Evolutionary conservation across 441 rosid species (phyloP).

Genomic region (Aleurites moluccanus): DNA sequence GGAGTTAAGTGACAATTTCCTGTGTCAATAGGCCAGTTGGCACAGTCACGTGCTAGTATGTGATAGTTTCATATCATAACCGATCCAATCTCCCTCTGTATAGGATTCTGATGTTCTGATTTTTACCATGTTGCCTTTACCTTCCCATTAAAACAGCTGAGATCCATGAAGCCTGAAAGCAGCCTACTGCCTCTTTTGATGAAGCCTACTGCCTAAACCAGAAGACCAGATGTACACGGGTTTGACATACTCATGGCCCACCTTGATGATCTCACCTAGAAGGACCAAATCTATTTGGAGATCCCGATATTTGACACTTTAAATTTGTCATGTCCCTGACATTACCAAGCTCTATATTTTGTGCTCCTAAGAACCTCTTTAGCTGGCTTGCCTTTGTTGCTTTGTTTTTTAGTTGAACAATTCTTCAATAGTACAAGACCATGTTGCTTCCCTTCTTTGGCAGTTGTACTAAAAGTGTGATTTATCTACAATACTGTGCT

Average conservation of each 20-base stretch:
- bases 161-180: slow-evolving; percentile 92
- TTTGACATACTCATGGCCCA: slow-evolving; percentile 65
- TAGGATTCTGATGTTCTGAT: slow-evolving; percentile 71
- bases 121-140: slow-evolving; percentile 77
- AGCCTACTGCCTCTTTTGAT: slow-evolving; percentile 71
- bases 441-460: slow-evolving; percentile 41
- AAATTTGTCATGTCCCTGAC: slow-evolving; percentile 57
- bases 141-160: slow-evolving; percentile 83
- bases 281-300: slow-evolving; percentile 62
- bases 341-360: slow-evolving; percentile 59
- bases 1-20: slow-evolving; percentile 32
- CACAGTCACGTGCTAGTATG: slow-evolving; percentile 25
- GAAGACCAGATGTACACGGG: slow-evolving; percentile 93
- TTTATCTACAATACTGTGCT: slow-evolving; percentile 15
- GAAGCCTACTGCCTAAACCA: slow-evolving; percentile 74
- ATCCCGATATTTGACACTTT: slow-evolving; percentile 38
- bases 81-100: slow-evolving; percentile 53
- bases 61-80: slow-evolving; percentile 48
- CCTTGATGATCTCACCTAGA: slow-evolving; percentile 75
- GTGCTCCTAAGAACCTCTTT: slow-evolving; percentile 63
- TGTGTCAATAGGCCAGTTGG: slow-evolving; percentile 23
- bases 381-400: slow-evolving; percentile 48
- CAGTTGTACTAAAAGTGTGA: slow-evolving; percentile 48
- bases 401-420: slow-evolving; percentile 38
- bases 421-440: slow-evolving; percentile 39